Evolutionary conservation across 1,284 basidiomycete species (phyloP), one percentile per base, ranked within the genome.

Genomic region (Leccinum fuscescens): DNA sequence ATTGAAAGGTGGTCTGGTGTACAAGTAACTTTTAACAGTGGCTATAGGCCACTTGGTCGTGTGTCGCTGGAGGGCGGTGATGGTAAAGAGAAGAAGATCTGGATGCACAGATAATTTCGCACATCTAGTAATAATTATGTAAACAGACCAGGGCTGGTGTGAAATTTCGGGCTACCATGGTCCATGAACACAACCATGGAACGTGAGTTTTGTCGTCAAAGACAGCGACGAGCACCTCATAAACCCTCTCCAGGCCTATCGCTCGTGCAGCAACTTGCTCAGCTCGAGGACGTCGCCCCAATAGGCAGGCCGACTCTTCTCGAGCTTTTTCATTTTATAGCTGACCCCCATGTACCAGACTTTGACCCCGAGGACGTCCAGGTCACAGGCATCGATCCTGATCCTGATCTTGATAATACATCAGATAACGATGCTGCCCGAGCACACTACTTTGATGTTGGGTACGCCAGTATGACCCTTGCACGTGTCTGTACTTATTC

Each of bases 371-470:
- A 95, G 71, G 85, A 88, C 65, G 74, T 83, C 27, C 80, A 76
- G 69, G 60, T 60, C 63, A 72, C 67, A 33, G 72, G 69, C 54
- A 72, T 67, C 12, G 65, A 67, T 48, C 74, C 75, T 56, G 63
- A 63, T 69, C n/a, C 17, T 37, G 69, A 72, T 60, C 35, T n/a
- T 12, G 70, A 74, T 55, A 66, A 55, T 11, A 61, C 62, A 29
- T 57, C 57, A 52, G 65, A 67, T 55, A 69, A 74, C 35, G 65
- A 66, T 35, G 81, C 79, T 24, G 83, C 81, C 0, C 80, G 88
- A 66, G 87, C 86, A 65, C 93, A 95, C 74, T 96, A 95, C 72
- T 69, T 93, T 48, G 85, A 91, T 68, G 91, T 94, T 51, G 90
- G 90, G 92, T 93, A 53, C 54, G 68, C 69, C 50, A 27, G 72